Evolutionary conservation across 2,329 filamentous ascomycete species (phyloP).

Genomic region (Beauveria sp.): DNA sequence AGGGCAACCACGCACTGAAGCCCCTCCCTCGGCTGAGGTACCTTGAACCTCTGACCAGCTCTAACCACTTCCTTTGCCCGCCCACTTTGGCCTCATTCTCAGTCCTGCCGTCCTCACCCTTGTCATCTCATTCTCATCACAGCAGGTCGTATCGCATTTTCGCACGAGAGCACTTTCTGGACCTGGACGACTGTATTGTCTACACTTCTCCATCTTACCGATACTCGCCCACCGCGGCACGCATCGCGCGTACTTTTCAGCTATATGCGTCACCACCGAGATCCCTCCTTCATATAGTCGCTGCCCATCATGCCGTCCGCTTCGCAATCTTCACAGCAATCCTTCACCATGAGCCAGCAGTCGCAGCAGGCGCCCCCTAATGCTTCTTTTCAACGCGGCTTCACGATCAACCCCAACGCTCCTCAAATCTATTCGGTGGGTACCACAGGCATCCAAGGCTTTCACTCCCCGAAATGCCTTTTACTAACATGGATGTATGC

Average conservation of each 20-base stretch:
- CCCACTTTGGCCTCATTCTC: constrained; percentile 9
- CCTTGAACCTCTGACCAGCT: background rate
- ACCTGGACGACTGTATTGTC: background rate
- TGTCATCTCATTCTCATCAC: background rate
- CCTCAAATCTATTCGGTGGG: constrained; percentile 57
- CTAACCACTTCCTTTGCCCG: background rate
- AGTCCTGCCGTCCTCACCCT: background rate
- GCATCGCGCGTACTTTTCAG: background rate
- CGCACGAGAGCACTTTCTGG: background rate
- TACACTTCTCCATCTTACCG: background rate
- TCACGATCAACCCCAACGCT: constrained; percentile 29
- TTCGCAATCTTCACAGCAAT: constrained; percentile 48
- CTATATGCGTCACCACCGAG: background rate
- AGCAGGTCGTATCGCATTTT: background rate
- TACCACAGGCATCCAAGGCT: background rate
- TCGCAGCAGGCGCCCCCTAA: constrained; percentile 33
- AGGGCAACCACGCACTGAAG: constrained; percentile 1
- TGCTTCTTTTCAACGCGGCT: constrained; percentile 29
- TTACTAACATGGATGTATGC: constrained; percentile 7
- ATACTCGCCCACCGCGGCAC: background rate
- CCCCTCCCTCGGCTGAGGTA: background rate
- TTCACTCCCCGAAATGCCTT: background rate
- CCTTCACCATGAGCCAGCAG: constrained; percentile 49
- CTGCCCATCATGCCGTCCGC: constrained; percentile 27
- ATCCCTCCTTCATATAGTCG: background rate